phyloP scores from a whole-genome alignment of 352 stramenopile genomes.

The Globisporangium carolinianum region DNA sequence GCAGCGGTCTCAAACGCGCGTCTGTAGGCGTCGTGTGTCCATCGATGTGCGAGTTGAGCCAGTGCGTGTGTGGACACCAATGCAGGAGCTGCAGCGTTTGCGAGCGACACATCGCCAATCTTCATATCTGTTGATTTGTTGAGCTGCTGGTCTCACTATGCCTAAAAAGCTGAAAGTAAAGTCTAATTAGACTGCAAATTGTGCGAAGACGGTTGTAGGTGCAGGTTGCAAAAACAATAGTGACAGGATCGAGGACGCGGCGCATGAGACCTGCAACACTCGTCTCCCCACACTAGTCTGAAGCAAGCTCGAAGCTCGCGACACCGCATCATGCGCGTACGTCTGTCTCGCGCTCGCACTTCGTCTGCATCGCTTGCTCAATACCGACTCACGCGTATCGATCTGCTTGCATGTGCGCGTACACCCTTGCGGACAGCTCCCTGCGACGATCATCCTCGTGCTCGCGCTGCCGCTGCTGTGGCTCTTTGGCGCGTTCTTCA shows the following conservation, averaged over 20 bases:
- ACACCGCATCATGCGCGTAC: not conserved
- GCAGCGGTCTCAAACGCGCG: constrained; percentile 3
- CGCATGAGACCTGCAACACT: not conserved
- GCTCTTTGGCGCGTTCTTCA: constrained; percentile 68
- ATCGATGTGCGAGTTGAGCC: not conserved
- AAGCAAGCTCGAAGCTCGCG: not conserved
- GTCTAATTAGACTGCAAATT: not conserved
- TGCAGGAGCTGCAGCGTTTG: not conserved
- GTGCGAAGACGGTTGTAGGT: not conserved
- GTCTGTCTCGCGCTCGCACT: not conserved
- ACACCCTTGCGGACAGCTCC: constrained; percentile 32
- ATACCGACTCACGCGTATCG: not conserved
- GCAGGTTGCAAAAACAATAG: not conserved
- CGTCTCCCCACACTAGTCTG: not conserved
- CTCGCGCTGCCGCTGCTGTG: constrained; percentile 60
- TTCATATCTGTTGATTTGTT: not conserved
- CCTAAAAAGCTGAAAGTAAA: not conserved
- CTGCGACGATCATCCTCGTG: constrained; percentile 57
- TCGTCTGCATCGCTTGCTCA: too few species aligned
- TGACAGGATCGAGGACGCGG: not conserved
- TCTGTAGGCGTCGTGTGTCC: not conserved
- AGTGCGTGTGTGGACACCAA: not conserved
- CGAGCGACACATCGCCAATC: not conserved
- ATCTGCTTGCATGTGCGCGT: not conserved
- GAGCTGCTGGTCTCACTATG: not conserved